A percentile compares a stretch with the other conserved stretches of the same genome.
Conservation (phyloP, 179 eudicot species). For the Kewa caespitosa region DNA sequence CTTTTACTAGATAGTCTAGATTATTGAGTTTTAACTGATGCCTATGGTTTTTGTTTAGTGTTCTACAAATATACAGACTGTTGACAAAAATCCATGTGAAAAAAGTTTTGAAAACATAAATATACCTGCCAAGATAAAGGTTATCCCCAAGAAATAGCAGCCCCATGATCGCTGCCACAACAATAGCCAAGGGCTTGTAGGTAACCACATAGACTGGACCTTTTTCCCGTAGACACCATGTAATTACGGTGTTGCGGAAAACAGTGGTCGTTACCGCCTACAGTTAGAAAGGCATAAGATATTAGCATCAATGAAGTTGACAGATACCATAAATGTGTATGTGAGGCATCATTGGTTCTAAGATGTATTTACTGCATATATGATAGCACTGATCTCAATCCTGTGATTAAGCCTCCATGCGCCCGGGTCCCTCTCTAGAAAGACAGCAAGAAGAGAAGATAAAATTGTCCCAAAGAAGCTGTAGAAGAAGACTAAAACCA, state of each 20-base stretch:
- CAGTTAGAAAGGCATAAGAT: not conserved
- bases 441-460: conserved; percentile 26
- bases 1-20: no score
- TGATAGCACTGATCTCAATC: conserved; percentile 37
- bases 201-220: conserved; percentile 70
- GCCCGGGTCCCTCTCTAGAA: conserved; percentile 33
- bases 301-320: not conserved
- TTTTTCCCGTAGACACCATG: conserved; percentile 42
- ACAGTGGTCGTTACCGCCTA: conserved; percentile 39
- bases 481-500: conserved; percentile 47
- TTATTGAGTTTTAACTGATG: not conserved
- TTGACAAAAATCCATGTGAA: no score
- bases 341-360: not conserved
- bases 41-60: no score
- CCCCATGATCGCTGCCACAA: conserved; percentile 54
- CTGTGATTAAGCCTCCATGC: conserved; percentile 35
- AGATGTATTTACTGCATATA: conserved; percentile 32
- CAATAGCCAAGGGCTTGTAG: conserved; percentile 72
- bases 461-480: conserved; percentile 41
- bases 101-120: not conserved
- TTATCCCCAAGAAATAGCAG: conserved; percentile 46
- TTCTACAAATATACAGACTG: no score
- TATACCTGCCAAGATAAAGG: conserved; percentile 50
- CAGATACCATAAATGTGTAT: not conserved
- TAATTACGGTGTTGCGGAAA: conserved; percentile 41